Evolutionary conservation across 106 monocot species (phyloP).

Genomic region (Chionographis japonica): DNA sequence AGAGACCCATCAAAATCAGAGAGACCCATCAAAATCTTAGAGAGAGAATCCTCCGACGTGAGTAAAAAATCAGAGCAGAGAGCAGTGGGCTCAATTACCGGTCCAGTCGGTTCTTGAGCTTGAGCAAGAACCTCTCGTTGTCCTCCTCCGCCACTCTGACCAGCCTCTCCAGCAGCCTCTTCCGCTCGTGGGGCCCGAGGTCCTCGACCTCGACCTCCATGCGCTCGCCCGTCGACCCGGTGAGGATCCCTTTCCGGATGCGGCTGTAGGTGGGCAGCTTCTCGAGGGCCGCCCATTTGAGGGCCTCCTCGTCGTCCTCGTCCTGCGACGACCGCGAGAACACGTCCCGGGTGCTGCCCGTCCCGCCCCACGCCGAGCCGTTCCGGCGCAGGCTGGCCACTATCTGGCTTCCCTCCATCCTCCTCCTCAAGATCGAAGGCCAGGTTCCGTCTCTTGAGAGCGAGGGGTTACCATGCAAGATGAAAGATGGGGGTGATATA

Average conservation of each 20-base stretch:
- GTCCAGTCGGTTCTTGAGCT: slow-evolving; percentile 58
- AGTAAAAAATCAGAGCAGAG: too few relatives aligned
- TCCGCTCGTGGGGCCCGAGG: slow-evolving; percentile 41
- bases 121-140: slow-evolving; percentile 67
- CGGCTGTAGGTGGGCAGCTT: slow-evolving; percentile 67
- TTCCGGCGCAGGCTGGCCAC: slow-evolving; percentile 10
- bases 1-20: too few relatives aligned
- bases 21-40: too few relatives aligned
- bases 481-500: too few relatives aligned
- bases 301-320: slow-evolving; percentile 53
- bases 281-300: slow-evolving; percentile 79
- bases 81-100: slow-evolving; percentile 24
- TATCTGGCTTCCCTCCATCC: too few relatives aligned
- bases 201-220: slow-evolving; percentile 30
- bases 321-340: slow-evolving; percentile 53
- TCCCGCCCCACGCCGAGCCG: slow-evolving; percentile 11
- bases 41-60: not conserved
- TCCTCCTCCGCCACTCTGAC: slow-evolving; percentile 67
- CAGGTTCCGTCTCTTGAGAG: too few relatives aligned
- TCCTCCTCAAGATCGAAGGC: too few relatives aligned
- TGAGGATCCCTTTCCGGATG: slow-evolving; percentile 49
- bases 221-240: slow-evolving; percentile 11
- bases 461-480: too few relatives aligned
- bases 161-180: slow-evolving; percentile 54
- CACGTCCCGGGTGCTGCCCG: slow-evolving; percentile 17